Evolutionary conservation across 352 stramenopile species (phyloP).

Genomic region (Pythium utonaiense): DNA sequence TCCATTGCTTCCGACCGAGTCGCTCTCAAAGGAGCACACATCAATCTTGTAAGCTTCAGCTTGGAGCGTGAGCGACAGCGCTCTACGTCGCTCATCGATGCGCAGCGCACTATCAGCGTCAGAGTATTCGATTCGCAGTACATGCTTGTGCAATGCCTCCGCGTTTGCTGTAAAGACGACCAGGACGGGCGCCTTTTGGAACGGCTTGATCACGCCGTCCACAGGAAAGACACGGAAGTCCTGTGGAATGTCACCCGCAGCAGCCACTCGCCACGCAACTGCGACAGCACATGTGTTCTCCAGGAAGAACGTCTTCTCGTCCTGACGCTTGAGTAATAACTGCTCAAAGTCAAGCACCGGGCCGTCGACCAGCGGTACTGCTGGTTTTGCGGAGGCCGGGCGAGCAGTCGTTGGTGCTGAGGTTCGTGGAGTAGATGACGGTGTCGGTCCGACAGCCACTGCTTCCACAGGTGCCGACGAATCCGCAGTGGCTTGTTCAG

Average conservation of each 20-base stretch:
- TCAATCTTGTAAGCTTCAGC: constrained; percentile 92
- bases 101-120: constrained; percentile 71
- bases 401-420: constrained; percentile 1
- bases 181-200: constrained; percentile 55
- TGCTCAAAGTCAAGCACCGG: constrained; percentile 89
- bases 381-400: neutral
- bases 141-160: constrained; percentile 62
- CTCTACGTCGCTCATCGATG: constrained; percentile 33
- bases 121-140: constrained; percentile 75
- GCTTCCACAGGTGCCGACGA: neutral
- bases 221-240: constrained; percentile 76
- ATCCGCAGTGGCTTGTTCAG: constrained; percentile 20
- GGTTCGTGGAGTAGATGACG: neutral
- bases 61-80: constrained; percentile 35
- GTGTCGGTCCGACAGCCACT: neutral
- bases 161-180: constrained; percentile 69
- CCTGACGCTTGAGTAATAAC: constrained; percentile 83
- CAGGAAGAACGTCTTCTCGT: constrained; percentile 87
- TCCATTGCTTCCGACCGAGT: constrained; percentile 17
- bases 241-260: constrained; percentile 26
- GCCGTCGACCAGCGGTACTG: neutral
- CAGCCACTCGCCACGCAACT: constrained; percentile 62
- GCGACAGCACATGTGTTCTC: constrained; percentile 79
- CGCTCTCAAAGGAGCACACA: constrained; percentile 78
- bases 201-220: constrained; percentile 68